These are phyloP conservation scores for Mayamaea pseudoterrestris DNA, from an alignment of 108 stramenopile genomes.

Conservation along the genomic window DNA sequence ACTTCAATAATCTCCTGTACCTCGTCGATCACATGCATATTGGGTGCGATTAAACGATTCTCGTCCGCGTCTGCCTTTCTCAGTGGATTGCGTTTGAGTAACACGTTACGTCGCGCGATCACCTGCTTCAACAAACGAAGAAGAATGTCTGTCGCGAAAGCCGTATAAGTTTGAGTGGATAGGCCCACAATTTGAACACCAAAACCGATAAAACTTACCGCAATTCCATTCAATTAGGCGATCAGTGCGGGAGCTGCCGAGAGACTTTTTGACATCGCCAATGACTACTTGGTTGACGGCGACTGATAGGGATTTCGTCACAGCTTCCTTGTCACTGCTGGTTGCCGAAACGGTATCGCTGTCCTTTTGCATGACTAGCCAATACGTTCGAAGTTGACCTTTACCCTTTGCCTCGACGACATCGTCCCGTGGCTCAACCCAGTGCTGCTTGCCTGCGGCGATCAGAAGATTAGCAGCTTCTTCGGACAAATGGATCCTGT, in stretches of 20 bases:
- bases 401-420: constrained; percentile 28
- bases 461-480: constrained; percentile 18
- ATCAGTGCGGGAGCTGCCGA: background rate
- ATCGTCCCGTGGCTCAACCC: constrained; percentile 19
- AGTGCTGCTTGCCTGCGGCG: constrained; percentile 17
- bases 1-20: constrained; percentile 10
- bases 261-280: background rate
- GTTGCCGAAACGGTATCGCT: background rate
- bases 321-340: background rate
- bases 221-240: constrained; percentile 8
- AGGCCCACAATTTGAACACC: background rate
- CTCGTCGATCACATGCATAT: constrained; percentile 1
- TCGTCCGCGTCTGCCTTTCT: no score
- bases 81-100: background rate
- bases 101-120: background rate
- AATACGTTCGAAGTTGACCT: constrained; percentile 24
- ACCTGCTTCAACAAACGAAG: background rate
- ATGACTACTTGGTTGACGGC: background rate
- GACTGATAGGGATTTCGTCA: background rate
- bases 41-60: no score
- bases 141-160: no score
- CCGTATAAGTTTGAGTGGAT: no score
- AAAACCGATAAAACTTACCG: background rate
- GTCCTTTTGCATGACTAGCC: constrained; percentile 4
- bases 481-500: constrained; percentile 28